Conservation (phyloP, 768 basidiomycete genomes). For the Russula earlei region DNA sequence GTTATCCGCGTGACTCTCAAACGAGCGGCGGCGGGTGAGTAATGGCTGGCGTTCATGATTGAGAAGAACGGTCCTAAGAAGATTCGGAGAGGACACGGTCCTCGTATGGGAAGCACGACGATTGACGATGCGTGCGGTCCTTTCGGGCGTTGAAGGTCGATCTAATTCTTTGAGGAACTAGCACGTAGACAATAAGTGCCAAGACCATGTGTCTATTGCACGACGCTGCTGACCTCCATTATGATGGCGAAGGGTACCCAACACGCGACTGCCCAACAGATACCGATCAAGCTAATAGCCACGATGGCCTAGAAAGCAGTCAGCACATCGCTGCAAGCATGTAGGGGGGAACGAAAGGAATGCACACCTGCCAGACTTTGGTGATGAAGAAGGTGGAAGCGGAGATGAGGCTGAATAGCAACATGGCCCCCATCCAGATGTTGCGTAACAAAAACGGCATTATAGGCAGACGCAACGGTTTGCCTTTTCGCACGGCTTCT, state of each 20-base stretch:
- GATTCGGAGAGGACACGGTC: conserved; percentile 41
- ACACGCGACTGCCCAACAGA: conserved; percentile 96
- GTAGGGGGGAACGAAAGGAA: not conserved
- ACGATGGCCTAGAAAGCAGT: conserved; percentile 52
- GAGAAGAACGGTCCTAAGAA: conserved; percentile 26
- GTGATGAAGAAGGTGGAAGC: conserved; percentile 81
- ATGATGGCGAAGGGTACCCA: conserved; percentile 97
- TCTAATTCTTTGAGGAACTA: conserved; percentile 20
- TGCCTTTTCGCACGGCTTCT: conserved; percentile 69
- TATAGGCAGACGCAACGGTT: conserved; percentile 67
- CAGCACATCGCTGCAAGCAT: not conserved
- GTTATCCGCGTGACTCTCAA: conserved; percentile 36
- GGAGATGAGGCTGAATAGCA: conserved; percentile 72
- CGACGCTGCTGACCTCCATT: conserved; percentile 64
- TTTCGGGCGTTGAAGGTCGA: not conserved
- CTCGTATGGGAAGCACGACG: conserved; percentile 44
- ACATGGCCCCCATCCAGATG: conserved; percentile 84
- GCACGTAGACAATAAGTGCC: not conserved
- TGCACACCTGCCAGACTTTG: conserved; percentile 55
- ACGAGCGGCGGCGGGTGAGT: conserved; percentile 48
- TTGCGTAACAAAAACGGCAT: conserved; percentile 90
- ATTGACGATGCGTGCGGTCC: not conserved
- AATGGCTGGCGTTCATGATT: conserved; percentile 54
- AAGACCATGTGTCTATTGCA: not conserved
- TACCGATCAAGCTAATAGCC: conserved; percentile 77